Conservation (phyloP, 169 alveolate species). For the Cryptosporidium ryanae region DNA sequence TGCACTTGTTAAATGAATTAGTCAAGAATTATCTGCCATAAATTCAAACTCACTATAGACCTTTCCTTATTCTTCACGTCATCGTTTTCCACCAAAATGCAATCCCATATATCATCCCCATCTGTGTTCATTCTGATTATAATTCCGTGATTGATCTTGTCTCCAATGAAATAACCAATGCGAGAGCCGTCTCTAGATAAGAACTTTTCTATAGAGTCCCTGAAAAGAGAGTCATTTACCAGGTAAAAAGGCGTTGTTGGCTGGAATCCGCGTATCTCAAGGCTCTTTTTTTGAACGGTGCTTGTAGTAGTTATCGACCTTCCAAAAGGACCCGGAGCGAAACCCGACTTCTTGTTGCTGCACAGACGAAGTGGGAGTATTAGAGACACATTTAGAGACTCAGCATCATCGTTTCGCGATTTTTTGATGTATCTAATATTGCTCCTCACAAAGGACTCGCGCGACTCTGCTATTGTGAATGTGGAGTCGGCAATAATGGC, state of each 20-base stretch:
- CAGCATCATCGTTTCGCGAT: constrained; percentile 19
- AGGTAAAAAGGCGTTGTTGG: constrained; percentile 59
- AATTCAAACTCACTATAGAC: constrained; percentile 29
- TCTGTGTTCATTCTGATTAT: constrained; percentile 36
- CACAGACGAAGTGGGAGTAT: constrained; percentile 14
- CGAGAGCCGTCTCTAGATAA: constrained; percentile 1
- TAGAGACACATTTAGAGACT: constrained; percentile 25
- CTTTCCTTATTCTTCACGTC: constrained; percentile 45
- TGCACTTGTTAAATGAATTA: constrained; percentile 29
- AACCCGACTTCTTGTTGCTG: background rate
- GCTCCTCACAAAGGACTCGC: constrained; percentile 49
- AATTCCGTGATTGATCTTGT: constrained; percentile 9
- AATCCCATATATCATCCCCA: constrained; percentile 61
- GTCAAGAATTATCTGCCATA: constrained; percentile 66
- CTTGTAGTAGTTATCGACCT: background rate
- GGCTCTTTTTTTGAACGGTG: constrained; percentile 38
- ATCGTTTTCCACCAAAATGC: constrained; percentile 40
- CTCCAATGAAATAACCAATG: constrained; percentile 20
- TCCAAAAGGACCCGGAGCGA: no score
- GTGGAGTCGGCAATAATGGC: constrained; percentile 67
- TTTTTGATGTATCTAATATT: constrained; percentile 2
- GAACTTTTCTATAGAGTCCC: constrained; percentile 6
- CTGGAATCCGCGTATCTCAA: constrained; percentile 31
- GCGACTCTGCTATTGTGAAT: constrained; percentile 53
- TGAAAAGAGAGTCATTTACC: constrained; percentile 21